Conservation (phyloP, 2,329 filamentous ascomycete species). For the Gyromitra esculenta region DNA sequence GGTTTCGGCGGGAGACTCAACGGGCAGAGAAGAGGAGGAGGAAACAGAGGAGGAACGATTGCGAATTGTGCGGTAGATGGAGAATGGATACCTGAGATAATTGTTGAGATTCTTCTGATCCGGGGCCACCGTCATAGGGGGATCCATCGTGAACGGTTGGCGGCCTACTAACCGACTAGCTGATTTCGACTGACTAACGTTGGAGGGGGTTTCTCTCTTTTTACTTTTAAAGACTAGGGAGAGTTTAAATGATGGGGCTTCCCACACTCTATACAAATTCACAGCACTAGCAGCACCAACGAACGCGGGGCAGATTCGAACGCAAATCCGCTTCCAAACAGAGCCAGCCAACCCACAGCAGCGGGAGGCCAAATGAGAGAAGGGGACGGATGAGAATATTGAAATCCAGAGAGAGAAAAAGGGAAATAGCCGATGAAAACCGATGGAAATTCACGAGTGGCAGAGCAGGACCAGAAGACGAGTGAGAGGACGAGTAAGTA, state of each 20-base stretch:
- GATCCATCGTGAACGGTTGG: conserved; percentile 24
- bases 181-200: neutral
- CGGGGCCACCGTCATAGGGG: conserved; percentile 44
- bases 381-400: conserved; percentile 7
- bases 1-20: conserved; percentile 9
- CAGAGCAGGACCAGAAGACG: conserved; percentile 18
- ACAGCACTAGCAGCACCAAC: conserved; percentile 9
- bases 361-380: conserved; percentile 5
- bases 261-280: conserved; percentile 19
- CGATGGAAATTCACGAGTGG: conserved; percentile 21
- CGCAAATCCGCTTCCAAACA: conserved; percentile 19
- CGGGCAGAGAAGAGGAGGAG: conserved; percentile 18
- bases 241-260: conserved; percentile 11
- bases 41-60: conserved; percentile 26
- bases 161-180: neutral
- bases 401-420: conserved; percentile 3
- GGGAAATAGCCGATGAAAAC: conserved; percentile 9
- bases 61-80: conserved; percentile 36
- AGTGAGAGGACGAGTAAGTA: conserved; percentile 40
- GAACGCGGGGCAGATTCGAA: conserved; percentile 24
- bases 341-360: conserved; percentile 17
- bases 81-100: conserved; percentile 54
- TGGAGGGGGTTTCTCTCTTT: neutral
- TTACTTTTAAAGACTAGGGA: conserved; percentile 9
- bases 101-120: conserved; percentile 55